Percentiles rank a stretch among this genome's conserved stretches.
Evolutionary conservation across 768 basidiomycete species (phyloP).

Genomic region (Serendipita sp.): DNA sequence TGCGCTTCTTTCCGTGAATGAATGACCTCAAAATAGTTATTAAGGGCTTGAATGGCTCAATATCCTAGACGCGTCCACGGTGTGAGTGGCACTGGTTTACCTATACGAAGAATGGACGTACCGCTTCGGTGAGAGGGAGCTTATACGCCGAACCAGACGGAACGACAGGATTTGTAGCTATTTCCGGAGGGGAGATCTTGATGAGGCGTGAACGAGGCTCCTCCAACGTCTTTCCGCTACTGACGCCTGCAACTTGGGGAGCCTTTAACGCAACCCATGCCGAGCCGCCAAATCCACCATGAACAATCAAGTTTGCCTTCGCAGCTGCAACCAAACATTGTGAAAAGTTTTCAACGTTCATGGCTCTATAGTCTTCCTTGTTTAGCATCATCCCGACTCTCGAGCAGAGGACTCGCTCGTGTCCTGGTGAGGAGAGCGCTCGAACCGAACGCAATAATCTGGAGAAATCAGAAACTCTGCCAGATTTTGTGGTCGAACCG

Average conservation of each 20-base stretch:
- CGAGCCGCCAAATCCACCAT: neutral
- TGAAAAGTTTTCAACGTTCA: slow-evolving; percentile 1
- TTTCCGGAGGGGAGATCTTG: neutral
- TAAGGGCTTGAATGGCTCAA: neutral
- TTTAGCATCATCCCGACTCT: slow-evolving; percentile 2
- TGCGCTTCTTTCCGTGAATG: neutral
- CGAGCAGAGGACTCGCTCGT: neutral
- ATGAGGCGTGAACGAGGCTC: neutral
- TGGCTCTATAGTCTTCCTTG: slow-evolving; percentile 4
- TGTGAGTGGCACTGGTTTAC: neutral
- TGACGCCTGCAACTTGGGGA: neutral
- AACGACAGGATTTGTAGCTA: neutral
- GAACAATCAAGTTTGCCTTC: slow-evolving; percentile 2
- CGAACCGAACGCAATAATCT: neutral
- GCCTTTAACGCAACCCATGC: slow-evolving; percentile 4
- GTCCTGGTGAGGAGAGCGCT: neutral
- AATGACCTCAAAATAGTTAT: neutral
- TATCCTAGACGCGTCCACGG: neutral
- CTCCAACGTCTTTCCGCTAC: neutral
- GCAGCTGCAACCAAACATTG: neutral
- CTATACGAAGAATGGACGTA: neutral
- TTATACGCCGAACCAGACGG: slow-evolving; percentile 2
- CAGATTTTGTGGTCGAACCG: neutral
- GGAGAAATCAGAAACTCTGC: neutral
- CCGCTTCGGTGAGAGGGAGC: neutral